These are phyloP conservation scores for Hypoxylon fuscum DNA, from an alignment of 495 filamentous ascomycete species.

Conservation along the genomic window DNA sequence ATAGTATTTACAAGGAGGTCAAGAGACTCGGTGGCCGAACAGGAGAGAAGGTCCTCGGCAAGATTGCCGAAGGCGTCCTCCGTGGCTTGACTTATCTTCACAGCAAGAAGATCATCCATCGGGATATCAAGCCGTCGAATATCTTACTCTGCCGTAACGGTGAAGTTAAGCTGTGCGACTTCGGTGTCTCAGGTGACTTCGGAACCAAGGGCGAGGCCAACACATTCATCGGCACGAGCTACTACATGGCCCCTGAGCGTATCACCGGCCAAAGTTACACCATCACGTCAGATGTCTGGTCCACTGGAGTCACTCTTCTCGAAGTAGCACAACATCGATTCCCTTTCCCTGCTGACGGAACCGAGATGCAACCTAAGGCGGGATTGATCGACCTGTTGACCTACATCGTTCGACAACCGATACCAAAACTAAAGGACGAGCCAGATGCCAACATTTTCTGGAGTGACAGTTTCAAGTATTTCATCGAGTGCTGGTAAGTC, in stretches of 20 bases:
- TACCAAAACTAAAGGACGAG: slow-evolving; percentile 96
- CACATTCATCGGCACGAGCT: slow-evolving; percentile 98
- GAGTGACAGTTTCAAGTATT: slow-evolving; percentile 98
- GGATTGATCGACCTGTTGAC: slow-evolving; percentile 94
- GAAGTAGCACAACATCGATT: slow-evolving; percentile 98
- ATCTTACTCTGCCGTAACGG: slow-evolving; percentile 93
- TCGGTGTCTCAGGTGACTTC: slow-evolving; percentile 96
- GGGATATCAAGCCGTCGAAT: slow-evolving; percentile 99
- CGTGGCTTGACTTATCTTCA: slow-evolving; percentile 97
- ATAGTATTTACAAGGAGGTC: slow-evolving; percentile 96
- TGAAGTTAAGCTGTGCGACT: slow-evolving; percentile 97
- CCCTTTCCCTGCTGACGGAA: slow-evolving; percentile 96
- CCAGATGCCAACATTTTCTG: slow-evolving; percentile 81
- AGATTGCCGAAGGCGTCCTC: slow-evolving; percentile 94
- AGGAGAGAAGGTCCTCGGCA: slow-evolving; percentile 97
- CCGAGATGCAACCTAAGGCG: slow-evolving; percentile 84
- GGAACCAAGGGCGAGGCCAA: slow-evolving; percentile 98
- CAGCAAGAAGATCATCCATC: slow-evolving; percentile 94
- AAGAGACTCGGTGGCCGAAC: slow-evolving; percentile 94
- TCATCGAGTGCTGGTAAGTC: slow-evolving; percentile 98
- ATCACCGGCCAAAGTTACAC: slow-evolving; percentile 98
- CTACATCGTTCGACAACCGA: slow-evolving; percentile 95
- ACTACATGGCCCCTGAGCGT: slow-evolving; percentile 98
- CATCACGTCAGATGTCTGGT: slow-evolving; percentile 98
- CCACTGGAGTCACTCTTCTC: slow-evolving; percentile 90